A percentile compares a stretch with the other conserved stretches of the same genome.
These are phyloP conservation scores for Wickerhamomyces ciferrii DNA, from an alignment of 805 yeast genomes.

Conservation along the genomic window DNA sequence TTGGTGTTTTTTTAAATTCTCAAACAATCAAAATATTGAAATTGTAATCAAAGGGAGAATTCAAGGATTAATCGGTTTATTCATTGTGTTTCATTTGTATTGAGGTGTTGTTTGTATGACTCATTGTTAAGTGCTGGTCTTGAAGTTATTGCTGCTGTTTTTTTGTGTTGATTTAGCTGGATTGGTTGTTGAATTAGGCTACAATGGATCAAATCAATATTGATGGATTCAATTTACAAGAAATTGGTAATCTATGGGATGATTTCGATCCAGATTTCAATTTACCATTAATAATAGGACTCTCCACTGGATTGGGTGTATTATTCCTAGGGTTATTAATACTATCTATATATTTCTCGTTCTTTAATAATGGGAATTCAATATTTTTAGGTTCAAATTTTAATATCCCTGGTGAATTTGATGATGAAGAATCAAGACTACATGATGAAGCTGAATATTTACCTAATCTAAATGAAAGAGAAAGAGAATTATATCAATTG, in stretches of 20 bases:
- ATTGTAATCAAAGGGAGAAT: no score
- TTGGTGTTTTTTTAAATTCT: no score
- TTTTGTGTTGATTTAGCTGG: neutral
- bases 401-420: constrained; percentile 53
- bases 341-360: constrained; percentile 24
- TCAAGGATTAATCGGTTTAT: no score
- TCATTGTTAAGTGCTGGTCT: no score
- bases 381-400: constrained; percentile 22
- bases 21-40: no score
- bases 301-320: constrained; percentile 31
- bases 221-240: neutral
- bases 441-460: constrained; percentile 47
- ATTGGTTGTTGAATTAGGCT: no score
- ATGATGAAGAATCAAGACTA: constrained; percentile 61
- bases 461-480: constrained; percentile 35
- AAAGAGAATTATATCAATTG: constrained; percentile 35
- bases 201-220: neutral
- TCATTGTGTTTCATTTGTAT: no score
- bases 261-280: constrained; percentile 20
- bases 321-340: constrained; percentile 25
- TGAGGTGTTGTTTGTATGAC: no score
- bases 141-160: neutral
- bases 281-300: constrained; percentile 31
- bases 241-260: constrained; percentile 2
- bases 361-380: constrained; percentile 24